These are phyloP conservation scores for Fragaria vesca DNA, from an alignment of 306 rosid genomes.

Conservation along the genomic window DNA sequence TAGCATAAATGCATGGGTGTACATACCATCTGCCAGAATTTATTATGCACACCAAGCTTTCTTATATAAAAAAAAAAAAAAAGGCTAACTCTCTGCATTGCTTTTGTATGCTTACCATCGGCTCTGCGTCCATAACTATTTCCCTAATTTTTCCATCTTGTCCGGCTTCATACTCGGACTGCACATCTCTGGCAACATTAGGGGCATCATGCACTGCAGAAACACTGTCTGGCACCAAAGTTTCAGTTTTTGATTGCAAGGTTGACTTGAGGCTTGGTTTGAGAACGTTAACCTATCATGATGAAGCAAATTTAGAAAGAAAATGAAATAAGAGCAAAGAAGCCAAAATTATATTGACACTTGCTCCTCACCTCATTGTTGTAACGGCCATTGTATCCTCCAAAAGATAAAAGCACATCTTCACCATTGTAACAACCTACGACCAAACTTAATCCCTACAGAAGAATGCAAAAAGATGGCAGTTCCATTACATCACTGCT, in stretches of 20 bases:
- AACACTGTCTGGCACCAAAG: conserved; percentile 62
- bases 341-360: conserved; percentile 14
- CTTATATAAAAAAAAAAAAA: too few species aligned
- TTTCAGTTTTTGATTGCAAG: conserved; percentile 69
- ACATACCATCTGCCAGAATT: background rate
- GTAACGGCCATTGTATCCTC: conserved; percentile 94
- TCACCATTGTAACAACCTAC: conserved; percentile 72
- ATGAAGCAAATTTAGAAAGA: conserved; percentile 30
- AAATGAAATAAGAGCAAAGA: conserved; percentile 19
- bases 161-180: conserved; percentile 64
- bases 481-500: conserved; percentile 12
- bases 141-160: conserved; percentile 85
- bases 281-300: conserved; percentile 69
- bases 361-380: conserved; percentile 66
- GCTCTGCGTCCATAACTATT: conserved; percentile 56
- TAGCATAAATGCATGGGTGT: background rate
- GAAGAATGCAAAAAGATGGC: conserved; percentile 27
- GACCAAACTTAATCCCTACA: conserved; percentile 89
- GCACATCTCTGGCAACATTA: conserved; percentile 66
- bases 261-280: conserved; percentile 94
- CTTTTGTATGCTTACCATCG: conserved; percentile 44
- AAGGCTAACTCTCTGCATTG: conserved; percentile 27
- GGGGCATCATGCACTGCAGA: conserved; percentile 64
- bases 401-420: conserved; percentile 77
- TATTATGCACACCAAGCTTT: background rate